Evolutionary conservation across 2,329 filamentous ascomycete genomes (phyloP), one percentile per base, ranked within the genome.

Genomic region (Tolypocladium nubicola): DNA sequence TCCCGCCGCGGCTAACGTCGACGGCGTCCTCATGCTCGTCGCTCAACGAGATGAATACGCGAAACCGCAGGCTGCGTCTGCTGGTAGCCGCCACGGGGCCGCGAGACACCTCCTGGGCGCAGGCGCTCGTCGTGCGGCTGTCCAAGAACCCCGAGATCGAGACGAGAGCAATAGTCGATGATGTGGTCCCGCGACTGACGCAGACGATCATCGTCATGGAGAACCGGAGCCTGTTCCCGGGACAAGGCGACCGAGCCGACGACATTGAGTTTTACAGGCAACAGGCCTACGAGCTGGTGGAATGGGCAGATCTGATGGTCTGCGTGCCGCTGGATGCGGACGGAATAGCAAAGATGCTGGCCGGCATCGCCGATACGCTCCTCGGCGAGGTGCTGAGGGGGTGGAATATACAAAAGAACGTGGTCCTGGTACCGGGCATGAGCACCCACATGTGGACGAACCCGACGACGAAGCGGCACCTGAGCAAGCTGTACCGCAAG

Each of bases 381-480:
- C 78, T 95, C 9, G 79, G 95, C 55, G 88, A 93, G 64, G 83
- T 96, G 1, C 70, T 97, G 53, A 83, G 92, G 55, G 88, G 89
- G 57, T 97, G 92, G 92, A 86, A 95, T 65, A 85, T 88, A 0
- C 87, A 86, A 8, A 96, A 96, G 73, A 88, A 87, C 64, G 88
- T 96, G 37, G 74, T 96, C 53, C 75, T 97, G 58, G 86, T 96
- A 8, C 91, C 92, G 0, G 90, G 89, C 62, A 95, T 97, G 91
- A 93, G 89, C 39, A 84, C 84, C 1, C 81, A 88, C 59, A 91
- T 93, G 84, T 96, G 90, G 90, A 85, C 92, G 67, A 91, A 94
- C 65, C 90, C 91, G 2, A 86, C 92, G 74, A 96, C 90, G 19
- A 89, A 89, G 74, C 88, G 90, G 65, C 91, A 96, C 68, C 80